Base-by-base conservation (phyloP, 768 basidiomycete species). In the Trametes elegans region DNA sequence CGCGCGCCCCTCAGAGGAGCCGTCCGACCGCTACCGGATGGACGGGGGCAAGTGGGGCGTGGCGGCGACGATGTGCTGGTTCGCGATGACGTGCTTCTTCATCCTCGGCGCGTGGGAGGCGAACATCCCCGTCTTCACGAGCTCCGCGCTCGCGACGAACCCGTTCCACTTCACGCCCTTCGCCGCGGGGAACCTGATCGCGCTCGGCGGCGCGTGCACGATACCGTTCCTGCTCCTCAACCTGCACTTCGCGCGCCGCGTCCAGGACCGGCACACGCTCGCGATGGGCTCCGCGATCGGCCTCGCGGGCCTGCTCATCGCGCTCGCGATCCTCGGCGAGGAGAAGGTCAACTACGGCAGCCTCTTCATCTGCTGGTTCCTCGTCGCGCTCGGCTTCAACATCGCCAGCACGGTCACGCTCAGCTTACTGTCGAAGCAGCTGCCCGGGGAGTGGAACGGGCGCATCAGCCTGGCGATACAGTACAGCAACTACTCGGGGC, bases 321-420 rank as follows among this genome's bases (percentile, higher is more conserved):
- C 82, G 63, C 65, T 84, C 21, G 70, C 67, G 11, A 70, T 85
- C 28, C 69, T 85, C 8, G 55, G 61, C 23, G 65, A 75, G 21
- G 61, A 66, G 21, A 72, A 63, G 21, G 67, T 83, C 18, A 73
- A 68, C 23, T 84, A 81, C 55, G 77, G 73, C 6, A 75, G 74
- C 14, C 61, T 85, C 5, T 77, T 76, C 55, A n/a, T 66, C 6
- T 71, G 69, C 54, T 78, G 83, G 83, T 79, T 79, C 71, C 73
- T 79, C 35, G 73, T 87, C 21, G 85, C 87, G 23, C 74, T 87
- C 5, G 87, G 87, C 1, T 88, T 88, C 74, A n/a, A n/a, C n/a
- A n/a, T 88, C 10, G 79, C 83, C n/a, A 84, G 79, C 59, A 87
- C 84, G n/a, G n/a, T 83, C 52, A 87, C 87, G 28, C 71, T 87